Evolutionary conservation across 805 yeast species (phyloP).

Genomic region (Lipomyces orientalis): DNA sequence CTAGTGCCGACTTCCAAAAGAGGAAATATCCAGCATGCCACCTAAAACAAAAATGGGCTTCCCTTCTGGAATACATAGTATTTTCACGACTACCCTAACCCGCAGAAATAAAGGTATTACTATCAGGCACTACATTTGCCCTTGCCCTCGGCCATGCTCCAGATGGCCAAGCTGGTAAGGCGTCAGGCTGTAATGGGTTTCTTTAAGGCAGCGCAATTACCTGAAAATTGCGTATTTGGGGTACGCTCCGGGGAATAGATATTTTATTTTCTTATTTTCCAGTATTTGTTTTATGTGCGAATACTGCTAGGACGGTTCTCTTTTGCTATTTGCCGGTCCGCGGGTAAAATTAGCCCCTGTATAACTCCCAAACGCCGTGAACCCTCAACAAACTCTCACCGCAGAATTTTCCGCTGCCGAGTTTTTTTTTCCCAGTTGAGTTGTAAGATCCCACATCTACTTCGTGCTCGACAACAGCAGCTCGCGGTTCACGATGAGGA

Average conservation of each 20-base stretch:
- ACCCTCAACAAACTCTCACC: neutral
- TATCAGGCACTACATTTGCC: neutral
- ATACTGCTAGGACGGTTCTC: too few relatives aligned
- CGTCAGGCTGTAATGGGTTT: constrained; percentile 36
- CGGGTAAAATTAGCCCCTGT: too few relatives aligned
- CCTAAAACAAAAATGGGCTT: too few relatives aligned
- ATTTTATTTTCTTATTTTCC: neutral
- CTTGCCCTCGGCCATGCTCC: constrained; percentile 13
- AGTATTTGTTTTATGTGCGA: constrained; percentile 2
- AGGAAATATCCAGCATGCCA: too few relatives aligned
- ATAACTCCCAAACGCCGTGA: too few relatives aligned
- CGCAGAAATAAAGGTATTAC: too few relatives aligned
- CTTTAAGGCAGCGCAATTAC: neutral
- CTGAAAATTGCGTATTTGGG: constrained; percentile 40
- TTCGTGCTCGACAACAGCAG: neutral
- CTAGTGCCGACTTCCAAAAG: too few relatives aligned
- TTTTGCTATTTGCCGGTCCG: too few relatives aligned
- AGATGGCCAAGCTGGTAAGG: constrained; percentile 40
- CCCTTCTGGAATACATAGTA: too few relatives aligned
- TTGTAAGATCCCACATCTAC: neutral
- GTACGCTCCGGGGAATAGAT: constrained; percentile 35
- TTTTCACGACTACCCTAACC: too few relatives aligned
- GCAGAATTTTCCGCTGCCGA: neutral
- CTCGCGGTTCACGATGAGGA: constrained; percentile 47
- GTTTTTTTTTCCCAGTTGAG: neutral